Evolutionary conservation across 768 basidiomycete species (phyloP).

Genomic region (Boletus subparvulus): DNA sequence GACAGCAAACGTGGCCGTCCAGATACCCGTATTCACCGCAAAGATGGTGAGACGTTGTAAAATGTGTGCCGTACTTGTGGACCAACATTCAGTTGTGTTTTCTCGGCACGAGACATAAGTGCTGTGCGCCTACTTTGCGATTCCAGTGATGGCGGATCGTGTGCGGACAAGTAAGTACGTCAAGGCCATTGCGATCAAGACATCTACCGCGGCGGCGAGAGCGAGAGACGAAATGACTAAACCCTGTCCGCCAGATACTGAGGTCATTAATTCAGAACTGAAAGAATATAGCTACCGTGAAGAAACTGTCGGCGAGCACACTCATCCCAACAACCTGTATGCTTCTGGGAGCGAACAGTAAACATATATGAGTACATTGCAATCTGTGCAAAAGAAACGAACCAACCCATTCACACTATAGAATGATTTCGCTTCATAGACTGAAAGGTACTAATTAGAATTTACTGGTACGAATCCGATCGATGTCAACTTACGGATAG

Average conservation of each 20-base stretch:
- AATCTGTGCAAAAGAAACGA: not conserved
- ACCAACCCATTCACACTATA: conserved; percentile 8
- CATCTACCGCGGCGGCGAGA: conserved; percentile 3
- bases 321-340: not conserved
- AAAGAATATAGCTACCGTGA: not conserved
- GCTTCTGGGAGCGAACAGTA: not conserved
- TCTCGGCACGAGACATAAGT: not conserved
- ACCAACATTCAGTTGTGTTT: not conserved
- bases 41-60: conserved; percentile 14
- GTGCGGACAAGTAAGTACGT: conserved; percentile 2
- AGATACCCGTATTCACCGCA: conserved; percentile 36
- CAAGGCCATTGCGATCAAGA: conserved; percentile 9
- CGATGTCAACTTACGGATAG: not conserved
- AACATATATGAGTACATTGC: not conserved
- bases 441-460: not conserved
- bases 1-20: conserved; percentile 45
- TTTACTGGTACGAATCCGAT: not conserved
- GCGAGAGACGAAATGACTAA: not conserved
- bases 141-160: not conserved
- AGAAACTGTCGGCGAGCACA: not conserved
- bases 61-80: conserved; percentile 1
- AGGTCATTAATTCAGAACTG: not conserved
- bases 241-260: not conserved
- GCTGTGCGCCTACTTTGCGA: not conserved
- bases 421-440: not conserved